Conservation (phyloP, 805 yeast genomes). For the Candida adriatica region DNA sequence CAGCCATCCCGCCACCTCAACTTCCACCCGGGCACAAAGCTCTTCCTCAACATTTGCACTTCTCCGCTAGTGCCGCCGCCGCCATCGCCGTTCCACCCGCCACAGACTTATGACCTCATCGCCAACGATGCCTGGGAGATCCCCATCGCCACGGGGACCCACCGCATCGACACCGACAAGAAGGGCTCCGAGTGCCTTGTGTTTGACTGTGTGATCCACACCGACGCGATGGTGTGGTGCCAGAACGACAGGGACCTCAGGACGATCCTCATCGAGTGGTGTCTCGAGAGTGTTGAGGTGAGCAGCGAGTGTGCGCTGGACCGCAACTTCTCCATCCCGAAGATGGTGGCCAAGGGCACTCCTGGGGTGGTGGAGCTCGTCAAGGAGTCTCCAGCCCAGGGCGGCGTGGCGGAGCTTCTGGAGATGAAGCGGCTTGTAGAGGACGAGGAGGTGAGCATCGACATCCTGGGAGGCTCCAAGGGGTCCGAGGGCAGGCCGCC, state of each 20-base stretch:
- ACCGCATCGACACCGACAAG: conserved; percentile 54
- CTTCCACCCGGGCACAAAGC: conserved; percentile 44
- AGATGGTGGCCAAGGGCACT: conserved; percentile 64
- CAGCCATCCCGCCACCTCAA: conserved; percentile 11
- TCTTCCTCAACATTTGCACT: conserved; percentile 74
- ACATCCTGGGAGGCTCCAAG: conserved; percentile 7
- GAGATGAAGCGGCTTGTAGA: conserved; percentile 18
- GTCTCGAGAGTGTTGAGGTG: conserved; percentile 72
- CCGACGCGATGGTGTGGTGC: conserved; percentile 56
- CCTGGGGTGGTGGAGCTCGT: conserved; percentile 39
- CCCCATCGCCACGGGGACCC: conserved; percentile 66
- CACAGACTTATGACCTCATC: conserved; percentile 51
- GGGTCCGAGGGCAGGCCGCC: conserved; percentile 25
- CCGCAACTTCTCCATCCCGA: conserved; percentile 62
- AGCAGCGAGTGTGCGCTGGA: conserved; percentile 44
- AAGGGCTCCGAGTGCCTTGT: conserved; percentile 59
- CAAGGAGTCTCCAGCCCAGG: conserved; percentile 29
- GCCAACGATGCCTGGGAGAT: conserved; percentile 77
- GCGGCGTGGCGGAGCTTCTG: conserved; percentile 27
- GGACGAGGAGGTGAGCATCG: conserved; percentile 20
- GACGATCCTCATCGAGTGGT: conserved; percentile 72
- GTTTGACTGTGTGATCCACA: conserved; percentile 74
- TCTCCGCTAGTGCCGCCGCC: conserved; percentile 64
- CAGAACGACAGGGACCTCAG: conserved; percentile 50
- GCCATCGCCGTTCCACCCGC: conserved; percentile 43